Conservation (phyloP, 164 flowering plant genomes). For the Stephania yunnanensis region DNA sequence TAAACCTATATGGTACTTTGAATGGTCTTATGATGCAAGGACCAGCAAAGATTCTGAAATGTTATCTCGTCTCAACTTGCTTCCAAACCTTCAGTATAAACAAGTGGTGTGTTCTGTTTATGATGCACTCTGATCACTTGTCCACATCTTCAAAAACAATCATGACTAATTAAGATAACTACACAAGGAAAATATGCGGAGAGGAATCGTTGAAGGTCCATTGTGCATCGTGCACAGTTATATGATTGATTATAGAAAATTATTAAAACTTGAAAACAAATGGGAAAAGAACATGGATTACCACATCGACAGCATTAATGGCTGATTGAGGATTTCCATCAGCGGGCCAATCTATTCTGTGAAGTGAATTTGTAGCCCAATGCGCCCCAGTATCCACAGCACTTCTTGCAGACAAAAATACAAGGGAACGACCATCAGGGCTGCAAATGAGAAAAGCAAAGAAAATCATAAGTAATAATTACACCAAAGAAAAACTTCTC, state of each 20-base stretch:
- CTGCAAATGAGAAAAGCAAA: conserved; percentile 30
- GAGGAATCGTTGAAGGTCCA: background rate
- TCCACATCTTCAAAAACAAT: background rate
- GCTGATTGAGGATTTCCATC: conserved; percentile 38
- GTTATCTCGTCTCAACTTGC: no score
- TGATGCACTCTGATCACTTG: background rate
- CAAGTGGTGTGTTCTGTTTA: background rate
- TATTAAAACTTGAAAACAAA: background rate
- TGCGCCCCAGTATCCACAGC: conserved; percentile 88
- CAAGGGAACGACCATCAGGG: conserved; percentile 79
- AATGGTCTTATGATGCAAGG: no score
- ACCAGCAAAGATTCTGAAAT: no score
- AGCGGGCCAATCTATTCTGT: conserved; percentile 76
- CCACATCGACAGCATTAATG: conserved; percentile 62
- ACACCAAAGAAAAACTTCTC: background rate
- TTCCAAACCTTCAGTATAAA: no score
- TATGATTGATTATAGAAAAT: background rate
- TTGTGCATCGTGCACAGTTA: background rate
- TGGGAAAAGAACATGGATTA: conserved; percentile 25
- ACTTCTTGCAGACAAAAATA: conserved; percentile 71
- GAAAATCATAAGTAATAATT: conserved; percentile 7
- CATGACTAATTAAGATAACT: background rate
- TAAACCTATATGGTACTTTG: no score
- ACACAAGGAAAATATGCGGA: background rate
- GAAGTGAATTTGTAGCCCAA: conserved; percentile 82